These are phyloP conservation scores for Picochlorum sp. DNA, from an alignment of 139 green algal genomes.

Conservation along the genomic window DNA sequence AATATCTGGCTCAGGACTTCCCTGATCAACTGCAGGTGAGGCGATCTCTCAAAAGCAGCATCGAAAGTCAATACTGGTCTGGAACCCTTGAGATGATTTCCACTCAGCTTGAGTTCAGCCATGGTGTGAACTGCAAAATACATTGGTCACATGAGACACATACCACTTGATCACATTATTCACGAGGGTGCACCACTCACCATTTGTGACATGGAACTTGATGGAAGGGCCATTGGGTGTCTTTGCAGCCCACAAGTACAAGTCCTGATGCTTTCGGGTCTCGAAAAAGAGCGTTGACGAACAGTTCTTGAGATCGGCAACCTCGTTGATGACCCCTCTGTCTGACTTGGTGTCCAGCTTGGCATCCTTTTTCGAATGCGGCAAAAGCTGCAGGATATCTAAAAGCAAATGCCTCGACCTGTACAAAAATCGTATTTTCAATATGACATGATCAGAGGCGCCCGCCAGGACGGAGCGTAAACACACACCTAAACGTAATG, in stretches of 20 bases:
- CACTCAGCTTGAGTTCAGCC: constrained; percentile 92
- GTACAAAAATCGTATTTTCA: background rate
- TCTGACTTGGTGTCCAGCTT: constrained; percentile 97
- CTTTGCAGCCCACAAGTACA: constrained; percentile 96
- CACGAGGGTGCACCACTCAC: background rate
- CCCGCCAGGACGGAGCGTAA: background rate
- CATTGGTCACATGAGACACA: constrained; percentile 15
- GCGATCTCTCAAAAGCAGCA: constrained; percentile 75
- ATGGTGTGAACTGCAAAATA: constrained; percentile 84
- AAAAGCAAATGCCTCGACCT: constrained; percentile 90
- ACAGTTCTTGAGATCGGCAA: constrained; percentile 92
- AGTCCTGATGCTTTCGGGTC: constrained; percentile 86
- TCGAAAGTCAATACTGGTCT: constrained; percentile 73
- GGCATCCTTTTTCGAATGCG: constrained; percentile 89
- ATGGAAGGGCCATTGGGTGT: constrained; percentile 75
- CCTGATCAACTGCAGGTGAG: constrained; percentile 85
- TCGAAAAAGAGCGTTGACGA: constrained; percentile 90
- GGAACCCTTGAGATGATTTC: constrained; percentile 95
- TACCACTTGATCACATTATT: no score
- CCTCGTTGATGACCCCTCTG: constrained; percentile 82
- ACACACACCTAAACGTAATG: constrained; percentile 19
- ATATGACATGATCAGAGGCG: background rate
- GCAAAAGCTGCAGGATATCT: constrained; percentile 83
- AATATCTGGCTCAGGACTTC: constrained; percentile 88
- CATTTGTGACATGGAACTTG: constrained; percentile 91